Base-by-base conservation (phyloP, 495 filamentous ascomycete genomes). In the Tuber melanosporum region DNA sequence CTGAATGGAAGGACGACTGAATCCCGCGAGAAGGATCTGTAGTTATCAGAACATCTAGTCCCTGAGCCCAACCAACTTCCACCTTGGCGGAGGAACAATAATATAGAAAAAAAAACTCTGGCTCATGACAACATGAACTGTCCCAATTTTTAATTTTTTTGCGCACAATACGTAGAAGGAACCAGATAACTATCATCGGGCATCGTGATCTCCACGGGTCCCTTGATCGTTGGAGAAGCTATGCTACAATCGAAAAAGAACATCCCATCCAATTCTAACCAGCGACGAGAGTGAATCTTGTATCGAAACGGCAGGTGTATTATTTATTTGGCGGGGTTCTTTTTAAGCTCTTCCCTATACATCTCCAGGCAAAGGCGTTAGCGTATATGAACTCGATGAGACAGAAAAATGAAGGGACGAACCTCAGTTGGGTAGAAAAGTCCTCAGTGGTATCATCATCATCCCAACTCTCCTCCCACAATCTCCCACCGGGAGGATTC, bases 391-490 rank as follows among this genome's bases (percentile, higher is more conserved):
- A 47, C 70, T 19, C 19, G 49, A 52, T 49, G 36, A 69, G 74
- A 43, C 72, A 73, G 22, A 72, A 75, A 71, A 76, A 44, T 22
- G 47, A 57, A 73, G 70, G 80, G 46, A 47, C 62, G 62, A 46
- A 99, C 96, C 93, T 96, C 84, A 99, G 86, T 89, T 98, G 95
- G 84, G 92, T 89, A 19, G 94, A 94, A 84, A 99, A 99, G 81
- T 99, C 95, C 84, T 98, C 96, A 81, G 88, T 94, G 75, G 94
- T 94, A 87, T 98, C 95, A 85, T 99, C 95, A 82, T 99, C 95
- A 85, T 99, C 95, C 95, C 95, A 99, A 87, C 94, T 98, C 88
- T 99, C 95, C 87, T 99, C 95, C 95, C 95, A 99, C 76, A 99
- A 86, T 43, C 82, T 83, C 22, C 78, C 80, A 77, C 75, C 73